These are phyloP conservation scores for Setomelanomma holmii DNA, from an alignment of 2,329 filamentous ascomycete genomes.

Conservation along the genomic window DNA sequence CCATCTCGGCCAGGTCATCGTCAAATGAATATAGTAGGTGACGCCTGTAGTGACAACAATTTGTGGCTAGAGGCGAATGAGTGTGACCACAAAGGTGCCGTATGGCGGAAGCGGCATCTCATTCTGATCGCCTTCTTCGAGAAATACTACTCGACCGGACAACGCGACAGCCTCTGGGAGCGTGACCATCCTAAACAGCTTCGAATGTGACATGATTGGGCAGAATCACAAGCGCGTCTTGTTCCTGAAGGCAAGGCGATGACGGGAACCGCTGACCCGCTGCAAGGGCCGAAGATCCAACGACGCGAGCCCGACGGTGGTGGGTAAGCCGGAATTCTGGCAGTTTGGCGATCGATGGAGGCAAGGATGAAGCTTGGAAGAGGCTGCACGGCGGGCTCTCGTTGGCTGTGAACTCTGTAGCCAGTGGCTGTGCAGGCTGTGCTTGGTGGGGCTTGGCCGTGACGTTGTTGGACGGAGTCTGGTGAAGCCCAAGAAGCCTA, in stretches of 20 bases:
- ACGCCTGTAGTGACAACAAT: not conserved
- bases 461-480: slow-evolving; percentile 3
- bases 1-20: no score
- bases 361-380: slow-evolving; percentile 21
- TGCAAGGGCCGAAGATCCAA: slow-evolving; percentile 40
- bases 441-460: slow-evolving; percentile 5
- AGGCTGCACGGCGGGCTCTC: slow-evolving; percentile 6
- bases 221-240: not conserved
- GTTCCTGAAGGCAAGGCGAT: slow-evolving; percentile 38
- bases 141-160: slow-evolving; percentile 20
- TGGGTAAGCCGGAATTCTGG: slow-evolving; percentile 16
- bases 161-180: slow-evolving; percentile 23
- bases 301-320: slow-evolving; percentile 18
- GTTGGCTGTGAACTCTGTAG: slow-evolving; percentile 16
- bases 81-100: no score
- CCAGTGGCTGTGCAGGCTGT: slow-evolving; percentile 19
- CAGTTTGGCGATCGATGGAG: slow-evolving; percentile 10
- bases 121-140: not conserved
- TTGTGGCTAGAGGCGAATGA: not conserved
- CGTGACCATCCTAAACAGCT: slow-evolving; percentile 20
- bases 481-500: slow-evolving; percentile 18
- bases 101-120: no score
- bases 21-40: no score
- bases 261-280: slow-evolving; percentile 39
- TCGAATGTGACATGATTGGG: slow-evolving; percentile 22